Evolutionary conservation across 306 rosid species (phyloP).

Genomic region (Gynostemma pentaphyllum): DNA sequence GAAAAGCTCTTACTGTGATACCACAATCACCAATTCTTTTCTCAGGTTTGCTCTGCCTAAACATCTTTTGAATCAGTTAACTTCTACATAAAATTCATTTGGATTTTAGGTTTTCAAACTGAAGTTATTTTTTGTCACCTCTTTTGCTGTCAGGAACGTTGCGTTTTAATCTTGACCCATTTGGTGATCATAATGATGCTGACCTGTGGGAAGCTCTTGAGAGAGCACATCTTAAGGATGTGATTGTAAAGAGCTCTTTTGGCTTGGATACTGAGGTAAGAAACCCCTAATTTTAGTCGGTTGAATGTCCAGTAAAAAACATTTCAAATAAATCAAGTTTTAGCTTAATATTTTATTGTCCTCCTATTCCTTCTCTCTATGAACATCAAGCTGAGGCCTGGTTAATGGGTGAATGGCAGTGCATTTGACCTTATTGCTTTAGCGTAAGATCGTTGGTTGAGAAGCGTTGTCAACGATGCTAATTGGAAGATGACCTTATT

Average conservation of each 20-base stretch:
- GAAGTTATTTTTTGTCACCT: not conserved
- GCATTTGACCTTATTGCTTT: too few relatives aligned
- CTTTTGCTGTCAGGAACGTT: constrained; percentile 81
- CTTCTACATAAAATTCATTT: too few relatives aligned
- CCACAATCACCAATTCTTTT: constrained; percentile 87
- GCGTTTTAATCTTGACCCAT: constrained; percentile 83
- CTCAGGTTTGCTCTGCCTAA: constrained; percentile 42
- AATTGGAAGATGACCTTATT: too few relatives aligned
- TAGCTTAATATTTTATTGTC: not conserved
- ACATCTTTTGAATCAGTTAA: not conserved
- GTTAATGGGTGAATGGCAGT: too few relatives aligned
- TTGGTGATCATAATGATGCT: constrained; percentile 62
- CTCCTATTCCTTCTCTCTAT: too few relatives aligned
- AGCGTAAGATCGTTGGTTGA: too few relatives aligned
- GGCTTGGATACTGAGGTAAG: constrained; percentile 80
- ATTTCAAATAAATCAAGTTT: not conserved
- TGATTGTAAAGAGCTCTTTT: constrained; percentile 47
- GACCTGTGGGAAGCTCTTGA: constrained; percentile 85
- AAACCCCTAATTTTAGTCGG: not conserved
- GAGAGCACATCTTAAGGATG: constrained; percentile 74
- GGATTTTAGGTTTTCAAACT: not conserved
- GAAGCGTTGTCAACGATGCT: too few relatives aligned
- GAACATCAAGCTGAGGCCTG: too few relatives aligned
- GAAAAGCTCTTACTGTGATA: constrained; percentile 66
- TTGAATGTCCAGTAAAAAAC: too few relatives aligned